phyloP scores from a whole-genome alignment of 352 stramenopile genomes.

The Globisporangium parvum region DNA sequence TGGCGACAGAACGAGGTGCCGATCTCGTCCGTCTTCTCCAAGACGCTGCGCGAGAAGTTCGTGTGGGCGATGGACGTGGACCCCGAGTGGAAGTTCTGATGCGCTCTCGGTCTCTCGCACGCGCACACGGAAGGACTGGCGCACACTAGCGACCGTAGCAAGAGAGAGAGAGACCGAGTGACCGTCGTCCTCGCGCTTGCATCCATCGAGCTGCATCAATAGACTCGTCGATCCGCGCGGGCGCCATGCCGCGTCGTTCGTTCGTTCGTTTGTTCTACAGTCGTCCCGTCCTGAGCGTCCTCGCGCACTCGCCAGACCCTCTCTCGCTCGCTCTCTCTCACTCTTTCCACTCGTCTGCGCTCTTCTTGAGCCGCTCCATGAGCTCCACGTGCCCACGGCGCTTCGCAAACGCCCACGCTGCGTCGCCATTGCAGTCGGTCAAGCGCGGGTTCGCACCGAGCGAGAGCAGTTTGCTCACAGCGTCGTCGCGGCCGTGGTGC shows the following conservation, averaged over 20 bases:
- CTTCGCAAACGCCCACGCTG: slow-evolving; percentile 69
- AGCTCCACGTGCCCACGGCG: slow-evolving; percentile 55
- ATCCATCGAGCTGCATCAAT: too few species aligned
- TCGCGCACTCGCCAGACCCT: not conserved
- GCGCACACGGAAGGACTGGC: too few species aligned
- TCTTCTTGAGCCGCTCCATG: slow-evolving; percentile 66
- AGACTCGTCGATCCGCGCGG: too few species aligned
- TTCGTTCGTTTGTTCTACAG: too few species aligned
- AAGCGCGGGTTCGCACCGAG: slow-evolving; percentile 64
- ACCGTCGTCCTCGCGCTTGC: too few species aligned
- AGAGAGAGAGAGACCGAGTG: not conserved
- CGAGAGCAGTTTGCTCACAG: slow-evolving; percentile 48
- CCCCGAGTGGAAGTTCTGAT: slow-evolving; percentile 94
- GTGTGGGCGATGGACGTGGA: slow-evolving; percentile 99
- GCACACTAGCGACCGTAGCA: not conserved
- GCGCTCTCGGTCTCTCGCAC: not conserved
- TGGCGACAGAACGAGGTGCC: slow-evolving; percentile 89
- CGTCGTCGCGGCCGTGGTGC: slow-evolving; percentile 76
- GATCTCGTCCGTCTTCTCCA: slow-evolving; percentile 98
- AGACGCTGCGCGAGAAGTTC: slow-evolving; percentile 98
- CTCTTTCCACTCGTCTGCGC: slow-evolving; percentile 47
- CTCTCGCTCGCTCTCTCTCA: not conserved
- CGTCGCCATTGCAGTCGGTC: slow-evolving; percentile 41
- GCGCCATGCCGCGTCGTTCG: too few species aligned
- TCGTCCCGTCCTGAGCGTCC: too few species aligned